phyloP scores from a whole-genome alignment of 371 early-diverging fungal species.

The Rhizopus arrhizus region DNA sequence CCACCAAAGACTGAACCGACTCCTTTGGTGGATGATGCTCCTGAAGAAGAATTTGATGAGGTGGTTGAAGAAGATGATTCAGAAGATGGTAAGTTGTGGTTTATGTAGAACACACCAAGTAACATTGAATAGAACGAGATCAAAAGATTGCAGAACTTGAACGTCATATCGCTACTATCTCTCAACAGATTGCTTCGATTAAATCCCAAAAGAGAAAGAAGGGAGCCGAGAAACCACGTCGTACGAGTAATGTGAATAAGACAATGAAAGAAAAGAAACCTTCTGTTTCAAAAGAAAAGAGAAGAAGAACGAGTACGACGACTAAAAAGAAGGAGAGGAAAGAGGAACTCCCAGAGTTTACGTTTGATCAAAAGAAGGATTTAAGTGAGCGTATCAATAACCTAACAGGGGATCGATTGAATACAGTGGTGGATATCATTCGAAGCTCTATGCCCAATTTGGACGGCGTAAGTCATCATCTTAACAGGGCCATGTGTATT shows the following conservation, averaged over 20 bases:
- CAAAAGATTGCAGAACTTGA: conserved; percentile 68
- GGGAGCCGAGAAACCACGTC: conserved; percentile 39
- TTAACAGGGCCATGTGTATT: no score
- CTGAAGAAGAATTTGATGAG: conserved; percentile 21
- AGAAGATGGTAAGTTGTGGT: conserved; percentile 45
- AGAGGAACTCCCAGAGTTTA: conserved; percentile 62
- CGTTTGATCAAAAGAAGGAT: conserved; percentile 89
- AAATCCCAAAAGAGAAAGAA: conserved; percentile 63
- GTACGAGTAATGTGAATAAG: conserved; percentile 10
- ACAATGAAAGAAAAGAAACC: conserved; percentile 31
- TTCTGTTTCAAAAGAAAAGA: conserved; percentile 21
- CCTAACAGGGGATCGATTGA: conserved; percentile 76
- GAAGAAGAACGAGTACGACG: conserved; percentile 17
- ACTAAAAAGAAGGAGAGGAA: conserved; percentile 19
- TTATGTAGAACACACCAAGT: not conserved
- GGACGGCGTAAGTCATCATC: conserved; percentile 54
- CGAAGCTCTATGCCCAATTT: conserved; percentile 82
- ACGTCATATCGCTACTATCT: conserved; percentile 63
- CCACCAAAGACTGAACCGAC: conserved; percentile 40
- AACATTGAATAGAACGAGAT: conserved; percentile 35
- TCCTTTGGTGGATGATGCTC: conserved; percentile 15
- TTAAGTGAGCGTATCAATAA: conserved; percentile 83
- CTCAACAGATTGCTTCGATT: conserved; percentile 67
- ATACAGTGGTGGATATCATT: conserved; percentile 84
- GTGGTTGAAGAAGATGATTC: conserved; percentile 30